These are phyloP conservation scores for Furcasterigmium furcatum DNA, from an alignment of 2,329 filamentous ascomycete species.

Conservation along the genomic window DNA sequence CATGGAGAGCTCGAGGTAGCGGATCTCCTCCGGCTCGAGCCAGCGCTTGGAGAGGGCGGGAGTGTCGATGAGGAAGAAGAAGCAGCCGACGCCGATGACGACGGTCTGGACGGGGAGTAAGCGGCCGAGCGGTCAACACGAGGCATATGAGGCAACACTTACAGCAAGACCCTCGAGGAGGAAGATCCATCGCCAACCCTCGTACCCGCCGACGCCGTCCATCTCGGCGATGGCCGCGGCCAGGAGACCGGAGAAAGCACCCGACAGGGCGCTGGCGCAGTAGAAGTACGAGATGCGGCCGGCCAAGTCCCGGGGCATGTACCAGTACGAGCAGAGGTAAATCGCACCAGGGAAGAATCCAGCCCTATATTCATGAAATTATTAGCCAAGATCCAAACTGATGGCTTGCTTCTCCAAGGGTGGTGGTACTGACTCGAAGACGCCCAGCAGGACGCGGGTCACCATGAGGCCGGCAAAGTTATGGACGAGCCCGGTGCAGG, in stretches of 20 bases:
- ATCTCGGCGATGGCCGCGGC: slow-evolving; percentile 17
- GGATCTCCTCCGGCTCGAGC: slow-evolving; percentile 30
- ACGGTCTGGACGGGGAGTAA: no score
- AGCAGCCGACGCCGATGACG: slow-evolving; percentile 29
- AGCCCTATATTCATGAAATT: slow-evolving; percentile 14
- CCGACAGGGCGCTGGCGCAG: slow-evolving; percentile 15
- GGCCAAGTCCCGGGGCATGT: slow-evolving; percentile 19
- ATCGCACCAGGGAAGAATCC: slow-evolving; percentile 22
- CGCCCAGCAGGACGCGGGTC: slow-evolving; percentile 21
- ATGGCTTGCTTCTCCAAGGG: no score
- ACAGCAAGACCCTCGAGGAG: slow-evolving; percentile 24
- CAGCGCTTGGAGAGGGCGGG: slow-evolving; percentile 27
- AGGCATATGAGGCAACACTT: no score
- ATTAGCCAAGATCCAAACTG: no score
- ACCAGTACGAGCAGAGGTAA: slow-evolving; percentile 22
- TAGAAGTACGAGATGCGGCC: slow-evolving; percentile 20
- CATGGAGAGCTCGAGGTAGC: slow-evolving; percentile 19
- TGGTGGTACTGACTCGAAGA: slow-evolving; percentile 18
- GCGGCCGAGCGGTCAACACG: no score
- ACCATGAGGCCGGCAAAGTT: slow-evolving; percentile 21
- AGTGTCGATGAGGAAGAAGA: slow-evolving; percentile 40
- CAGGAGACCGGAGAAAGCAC: slow-evolving; percentile 18
- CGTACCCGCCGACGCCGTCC: slow-evolving; percentile 9
- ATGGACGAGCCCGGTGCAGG: slow-evolving; percentile 17
- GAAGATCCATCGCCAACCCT: slow-evolving; percentile 21